These are phyloP conservation scores for Naganishia sp. DNA, from an alignment of 1,284 basidiomycete species.

Conservation along the genomic window DNA sequence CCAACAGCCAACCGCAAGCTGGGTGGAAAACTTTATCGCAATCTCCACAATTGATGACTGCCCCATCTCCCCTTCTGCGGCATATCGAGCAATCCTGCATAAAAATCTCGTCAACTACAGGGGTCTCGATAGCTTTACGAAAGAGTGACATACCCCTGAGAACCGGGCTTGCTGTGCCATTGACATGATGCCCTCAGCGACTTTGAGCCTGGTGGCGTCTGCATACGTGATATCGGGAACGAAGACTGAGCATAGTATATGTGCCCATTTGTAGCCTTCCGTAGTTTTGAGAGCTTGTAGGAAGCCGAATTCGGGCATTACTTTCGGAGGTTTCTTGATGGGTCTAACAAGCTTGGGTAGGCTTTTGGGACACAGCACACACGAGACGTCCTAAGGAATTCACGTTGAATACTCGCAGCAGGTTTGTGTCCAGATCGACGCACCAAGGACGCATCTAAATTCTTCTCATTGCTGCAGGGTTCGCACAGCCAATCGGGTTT, in stretches of 20 bases:
- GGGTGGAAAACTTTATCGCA: constrained; percentile 80
- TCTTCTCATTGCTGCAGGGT: constrained; percentile 75
- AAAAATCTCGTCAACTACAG: not conserved
- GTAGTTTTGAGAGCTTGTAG: constrained; percentile 88
- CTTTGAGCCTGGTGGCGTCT: constrained; percentile 67
- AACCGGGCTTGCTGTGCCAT: constrained; percentile 54
- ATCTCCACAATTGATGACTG: constrained; percentile 78
- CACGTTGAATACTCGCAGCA: not conserved
- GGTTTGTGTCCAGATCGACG: constrained; percentile 35
- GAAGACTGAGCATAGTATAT: constrained; percentile 86
- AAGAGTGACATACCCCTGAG: constrained; percentile 36
- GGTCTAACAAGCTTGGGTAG: constrained; percentile 34
- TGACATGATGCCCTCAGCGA: constrained; percentile 83
- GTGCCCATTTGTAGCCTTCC: constrained; percentile 90
- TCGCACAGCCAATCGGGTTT: constrained; percentile 79
- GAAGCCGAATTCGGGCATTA: constrained; percentile 63
- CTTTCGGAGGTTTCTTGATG: constrained; percentile 49
- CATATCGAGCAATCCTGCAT: constrained; percentile 60
- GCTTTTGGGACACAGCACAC: constrained; percentile 52
- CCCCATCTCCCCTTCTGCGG: constrained; percentile 68
- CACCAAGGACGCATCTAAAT: constrained; percentile 73
- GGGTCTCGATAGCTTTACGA: not conserved
- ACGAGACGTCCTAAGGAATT: constrained; percentile 45
- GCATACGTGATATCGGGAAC: constrained; percentile 79
- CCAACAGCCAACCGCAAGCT: constrained; percentile 83